A percentile compares a stretch with the other conserved stretches of the same genome.
These are phyloP conservation scores for Gastrolobium villosum DNA, from an alignment of 306 rosid species.

Conservation along the genomic window DNA sequence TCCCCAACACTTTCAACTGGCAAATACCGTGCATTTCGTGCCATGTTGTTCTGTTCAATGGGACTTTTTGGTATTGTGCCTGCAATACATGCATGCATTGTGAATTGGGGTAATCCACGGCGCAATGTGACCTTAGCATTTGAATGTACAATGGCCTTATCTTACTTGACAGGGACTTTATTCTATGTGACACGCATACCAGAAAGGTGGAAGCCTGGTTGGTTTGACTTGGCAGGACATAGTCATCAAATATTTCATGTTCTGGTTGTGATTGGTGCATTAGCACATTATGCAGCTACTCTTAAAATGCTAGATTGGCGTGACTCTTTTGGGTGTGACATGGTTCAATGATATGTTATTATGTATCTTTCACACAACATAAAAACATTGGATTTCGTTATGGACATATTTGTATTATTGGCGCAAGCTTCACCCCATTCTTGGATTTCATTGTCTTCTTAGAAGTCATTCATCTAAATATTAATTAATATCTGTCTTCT, in stretches of 20 bases:
- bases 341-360: slow-evolving; percentile 4
- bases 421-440: slow-evolving; percentile 23
- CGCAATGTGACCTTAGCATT: slow-evolving; percentile 72
- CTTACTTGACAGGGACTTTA: slow-evolving; percentile 75
- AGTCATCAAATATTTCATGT: slow-evolving; percentile 94
- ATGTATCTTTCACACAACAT: slow-evolving; percentile 13
- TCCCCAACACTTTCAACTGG: slow-evolving; percentile 67
- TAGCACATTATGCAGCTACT: slow-evolving; percentile 87
- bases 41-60: slow-evolving; percentile 87
- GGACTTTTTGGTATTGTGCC: slow-evolving; percentile 93
- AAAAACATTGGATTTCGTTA: background rate
- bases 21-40: slow-evolving; percentile 72
- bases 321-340: slow-evolving; percentile 63
- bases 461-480: slow-evolving; percentile 29
- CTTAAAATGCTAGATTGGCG: slow-evolving; percentile 87
- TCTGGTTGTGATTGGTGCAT: slow-evolving; percentile 85
- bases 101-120: slow-evolving; percentile 83
- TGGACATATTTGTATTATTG: background rate
- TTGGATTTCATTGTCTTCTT: slow-evolving; percentile 28
- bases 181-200: slow-evolving; percentile 85
- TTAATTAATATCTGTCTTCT: slow-evolving; percentile 27
- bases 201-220: slow-evolving; percentile 89
- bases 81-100: slow-evolving; percentile 74
- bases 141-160: slow-evolving; percentile 80
- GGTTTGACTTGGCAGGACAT: slow-evolving; percentile 94